Base-by-base conservation (phyloP, 805 yeast genomes). In the Starmerella tilneyi region DNA sequence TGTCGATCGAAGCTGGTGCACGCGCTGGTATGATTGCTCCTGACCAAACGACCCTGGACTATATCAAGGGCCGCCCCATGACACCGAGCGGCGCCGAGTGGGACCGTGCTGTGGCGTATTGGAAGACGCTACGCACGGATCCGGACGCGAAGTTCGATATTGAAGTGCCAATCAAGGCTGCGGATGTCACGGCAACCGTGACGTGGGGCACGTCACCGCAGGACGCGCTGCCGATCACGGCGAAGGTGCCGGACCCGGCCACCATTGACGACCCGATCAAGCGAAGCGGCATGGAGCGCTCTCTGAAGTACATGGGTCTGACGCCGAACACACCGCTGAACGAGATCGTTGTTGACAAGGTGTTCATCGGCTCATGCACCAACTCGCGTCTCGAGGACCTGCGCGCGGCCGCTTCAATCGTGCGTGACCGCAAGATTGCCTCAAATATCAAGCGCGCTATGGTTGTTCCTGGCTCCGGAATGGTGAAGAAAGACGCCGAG, bases 181-280 rank as follows among this genome's bases (percentile, higher is more conserved):
- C 72, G 21, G 97, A 89, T 58, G 79, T 92, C 49, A 77, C 83
- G 42, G 98, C 98, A 56, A 92, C 98, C 20, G 85, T 92, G 51
- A 92, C 98, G 21, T 92, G 98, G 98, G 98, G 98, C 71, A 92
- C 92, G 56, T 89, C 97, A 58, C 98, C 98, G 26, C 97, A 92
- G 69, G 98, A 92, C 63, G 97, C 97, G 38, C 71, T 92, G 53
- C 96, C 98, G 49, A 88, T 92, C 58, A 81, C 94, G 13, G 94
- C 84, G 29, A 59, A 67, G 16, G 94, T 86, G 37, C 98, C 98
- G 43, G 94, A 92, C 62, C 98, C 98, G 50, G 63, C 78, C n/a
- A 67, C 67, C 45, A 65, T 58, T 21, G 73, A 76, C 22, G 63
- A 71, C 27, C 84, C 89, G 51, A 78, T 79, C 62, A 76, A 76